Base-by-base conservation (phyloP, 2,329 filamentous ascomycete genomes). In the Didymella pomorum region DNA sequence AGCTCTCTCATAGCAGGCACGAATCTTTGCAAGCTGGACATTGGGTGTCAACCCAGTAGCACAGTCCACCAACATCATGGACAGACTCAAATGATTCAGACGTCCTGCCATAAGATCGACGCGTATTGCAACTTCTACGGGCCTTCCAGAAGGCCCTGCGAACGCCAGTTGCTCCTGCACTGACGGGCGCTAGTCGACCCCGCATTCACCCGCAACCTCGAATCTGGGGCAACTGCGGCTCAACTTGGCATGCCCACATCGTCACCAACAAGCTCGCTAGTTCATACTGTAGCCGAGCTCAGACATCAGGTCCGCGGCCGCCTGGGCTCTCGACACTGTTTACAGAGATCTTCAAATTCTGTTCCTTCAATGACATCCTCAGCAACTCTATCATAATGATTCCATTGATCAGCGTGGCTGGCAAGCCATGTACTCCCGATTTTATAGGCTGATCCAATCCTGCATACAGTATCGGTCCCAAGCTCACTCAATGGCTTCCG, bases 141-240 rank as follows among this genome's bases (percentile, higher is more conserved):
- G 18, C 35, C 31, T 56, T 37, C 46, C 20, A 54, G 43, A 54
- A 47, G 14, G 4, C 23, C 31, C 46, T 51, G 46, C 46, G 41
- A 56, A 56, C 46, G 33, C 53, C 53, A 12, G 41, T 50, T 50
- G 21, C 41, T 41, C 18, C 35, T 35, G 35, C 49, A 44, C 39
- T 43, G 28, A 35, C 20, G 33, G 5, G 20, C 46, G 12, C 53
- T 46, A 55, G 31, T 16, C 14, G 25, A 42, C 47, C 47, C 47
- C 47, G 26, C 54, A 56, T 51, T 26, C 31, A 47, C 42, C 33
- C 33, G 41, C 52, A 35, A 8, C 37, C 35, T n/a, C 20, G 46
- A 12, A 42, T 8, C 28, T 16, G 21, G 37, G 35, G 45, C 45
- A n/a, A 18, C 14, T 41, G 28, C 28, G 44, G 25, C 51, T 55